These are phyloP conservation scores for Metschnikowia rubicola DNA, from an alignment of 805 yeast species.

Conservation along the genomic window DNA sequence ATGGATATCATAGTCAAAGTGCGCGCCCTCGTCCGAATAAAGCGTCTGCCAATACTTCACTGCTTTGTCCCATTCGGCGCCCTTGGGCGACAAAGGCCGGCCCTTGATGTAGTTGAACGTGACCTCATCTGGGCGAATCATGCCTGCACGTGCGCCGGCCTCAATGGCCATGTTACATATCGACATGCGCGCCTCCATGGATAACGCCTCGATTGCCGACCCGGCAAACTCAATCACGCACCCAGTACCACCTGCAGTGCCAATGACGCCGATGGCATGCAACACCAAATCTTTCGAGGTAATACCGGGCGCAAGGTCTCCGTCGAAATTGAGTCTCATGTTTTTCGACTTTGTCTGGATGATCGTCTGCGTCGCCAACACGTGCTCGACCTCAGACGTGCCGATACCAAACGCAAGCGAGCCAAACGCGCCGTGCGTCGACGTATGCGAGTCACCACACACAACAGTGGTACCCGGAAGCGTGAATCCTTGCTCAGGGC, in stretches of 20 bases:
- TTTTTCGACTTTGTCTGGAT: conserved; percentile 94
- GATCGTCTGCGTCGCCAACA: conserved; percentile 93
- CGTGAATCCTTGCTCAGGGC: conserved; percentile 99
- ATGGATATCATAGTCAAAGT: conserved; percentile 77
- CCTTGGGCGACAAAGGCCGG: conserved; percentile 92
- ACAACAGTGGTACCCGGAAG: conserved; percentile 98
- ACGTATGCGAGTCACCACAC: conserved; percentile 98
- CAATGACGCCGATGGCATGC: conserved; percentile 93
- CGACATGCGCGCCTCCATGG: conserved; percentile 99
- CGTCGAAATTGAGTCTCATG: conserved; percentile 85
- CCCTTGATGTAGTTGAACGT: conserved; percentile 89
- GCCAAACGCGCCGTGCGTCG: conserved; percentile 99
- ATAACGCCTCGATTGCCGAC: conserved; percentile 80
- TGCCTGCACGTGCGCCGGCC: conserved; percentile 99
- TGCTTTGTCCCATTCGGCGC: conserved; percentile 94
- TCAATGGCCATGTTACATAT: conserved; percentile 99
- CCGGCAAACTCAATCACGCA: conserved; percentile 96
- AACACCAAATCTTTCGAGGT: conserved; percentile 94
- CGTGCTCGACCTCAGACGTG: conserved; percentile 98
- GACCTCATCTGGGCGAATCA: conserved; percentile 92
- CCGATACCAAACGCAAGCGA: conserved; percentile 98
- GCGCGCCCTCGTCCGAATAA: conserved; percentile 84
- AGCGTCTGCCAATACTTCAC: conserved; percentile 86
- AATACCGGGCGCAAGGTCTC: conserved; percentile 81
- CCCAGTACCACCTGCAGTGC: conserved; percentile 99